Evolutionary conservation across 169 alveolate species (phyloP).

Genomic region (Cardiosporidium cionae): DNA sequence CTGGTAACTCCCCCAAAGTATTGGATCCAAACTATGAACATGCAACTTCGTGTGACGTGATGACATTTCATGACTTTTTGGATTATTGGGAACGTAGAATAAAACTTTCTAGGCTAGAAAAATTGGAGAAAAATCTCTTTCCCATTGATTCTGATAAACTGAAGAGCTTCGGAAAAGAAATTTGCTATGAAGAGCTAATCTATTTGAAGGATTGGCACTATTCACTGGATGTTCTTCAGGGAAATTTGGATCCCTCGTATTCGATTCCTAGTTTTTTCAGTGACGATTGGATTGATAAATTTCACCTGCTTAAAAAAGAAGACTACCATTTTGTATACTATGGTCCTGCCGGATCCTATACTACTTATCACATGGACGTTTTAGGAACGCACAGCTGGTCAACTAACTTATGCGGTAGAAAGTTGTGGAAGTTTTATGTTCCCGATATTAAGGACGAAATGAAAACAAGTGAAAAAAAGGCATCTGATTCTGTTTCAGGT

Average conservation of each 20-base stretch:
- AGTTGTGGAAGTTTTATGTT: conserved; percentile 16
- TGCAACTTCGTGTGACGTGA: too few species aligned
- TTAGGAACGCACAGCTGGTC: conserved; percentile 16
- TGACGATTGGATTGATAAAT: conserved; percentile 22
- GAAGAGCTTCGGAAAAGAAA: too few species aligned
- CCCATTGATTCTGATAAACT: too few species aligned
- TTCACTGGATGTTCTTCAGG: background rate
- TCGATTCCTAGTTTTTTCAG: background rate
- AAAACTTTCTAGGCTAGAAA: too few species aligned
- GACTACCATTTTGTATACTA: conserved; percentile 24
- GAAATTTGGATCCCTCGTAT: background rate
- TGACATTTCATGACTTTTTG: too few species aligned
- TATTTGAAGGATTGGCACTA: conserved; percentile 3
- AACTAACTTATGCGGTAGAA: conserved; percentile 24
- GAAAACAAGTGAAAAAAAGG: background rate
- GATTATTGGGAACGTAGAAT: too few species aligned
- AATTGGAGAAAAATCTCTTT: too few species aligned
- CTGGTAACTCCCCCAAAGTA: too few species aligned
- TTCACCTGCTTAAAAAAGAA: background rate
- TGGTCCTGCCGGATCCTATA: conserved; percentile 24
- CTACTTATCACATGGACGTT: conserved; percentile 25
- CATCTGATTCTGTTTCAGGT: background rate
- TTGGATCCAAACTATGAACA: too few species aligned
- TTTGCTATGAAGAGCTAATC: too few species aligned
- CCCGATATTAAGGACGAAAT: background rate